Conservation (phyloP, 2,329 filamentous ascomycete genomes). For the Colletotrichum truncatum region DNA sequence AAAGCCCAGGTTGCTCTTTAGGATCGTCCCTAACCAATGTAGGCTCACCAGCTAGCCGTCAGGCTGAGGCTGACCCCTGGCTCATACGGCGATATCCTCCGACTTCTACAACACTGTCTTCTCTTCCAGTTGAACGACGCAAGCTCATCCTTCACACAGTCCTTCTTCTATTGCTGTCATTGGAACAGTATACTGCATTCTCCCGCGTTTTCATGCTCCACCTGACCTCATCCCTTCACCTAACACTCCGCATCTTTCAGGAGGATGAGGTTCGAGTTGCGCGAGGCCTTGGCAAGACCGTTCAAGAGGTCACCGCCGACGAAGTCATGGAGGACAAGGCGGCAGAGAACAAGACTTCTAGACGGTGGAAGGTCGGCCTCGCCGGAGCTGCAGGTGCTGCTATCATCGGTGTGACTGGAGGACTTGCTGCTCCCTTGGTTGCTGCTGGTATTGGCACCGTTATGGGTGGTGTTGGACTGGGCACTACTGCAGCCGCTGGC, state of each 20-base stretch:
- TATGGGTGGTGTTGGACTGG: conserved; percentile 80
- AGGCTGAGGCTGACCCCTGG: conserved; percentile 52
- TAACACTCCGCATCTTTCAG: conserved; percentile 71
- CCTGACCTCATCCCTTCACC: conserved; percentile 74
- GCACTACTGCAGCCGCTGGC: conserved; percentile 77
- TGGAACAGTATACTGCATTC: conserved; percentile 81
- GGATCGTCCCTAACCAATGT: not conserved
- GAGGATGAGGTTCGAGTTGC: conserved; percentile 81
- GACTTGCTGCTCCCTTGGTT: conserved; percentile 79
- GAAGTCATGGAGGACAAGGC: conserved; percentile 43
- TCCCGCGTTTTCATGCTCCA: conserved; percentile 77
- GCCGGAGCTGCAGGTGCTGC: conserved; percentile 59
- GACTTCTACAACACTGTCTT: conserved; percentile 67
- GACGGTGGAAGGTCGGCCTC: conserved; percentile 77
- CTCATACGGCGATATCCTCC: conserved; percentile 65
- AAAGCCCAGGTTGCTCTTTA: not conserved
- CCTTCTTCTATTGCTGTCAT: conserved; percentile 76
- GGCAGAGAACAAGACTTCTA: conserved; percentile 71
- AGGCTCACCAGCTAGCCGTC: conserved; percentile 1
- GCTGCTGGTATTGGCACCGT: conserved; percentile 82
- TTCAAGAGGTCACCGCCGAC: conserved; percentile 56
- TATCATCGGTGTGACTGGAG: conserved; percentile 77
- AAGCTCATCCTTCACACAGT: conserved; percentile 76
- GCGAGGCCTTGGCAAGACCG: conserved; percentile 76
- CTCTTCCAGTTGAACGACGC: conserved; percentile 68